Evolutionary conservation across 2,329 filamentous ascomycete species (phyloP), one percentile per base, ranked within the genome.

Genomic region (Aspergillus niger): DNA sequence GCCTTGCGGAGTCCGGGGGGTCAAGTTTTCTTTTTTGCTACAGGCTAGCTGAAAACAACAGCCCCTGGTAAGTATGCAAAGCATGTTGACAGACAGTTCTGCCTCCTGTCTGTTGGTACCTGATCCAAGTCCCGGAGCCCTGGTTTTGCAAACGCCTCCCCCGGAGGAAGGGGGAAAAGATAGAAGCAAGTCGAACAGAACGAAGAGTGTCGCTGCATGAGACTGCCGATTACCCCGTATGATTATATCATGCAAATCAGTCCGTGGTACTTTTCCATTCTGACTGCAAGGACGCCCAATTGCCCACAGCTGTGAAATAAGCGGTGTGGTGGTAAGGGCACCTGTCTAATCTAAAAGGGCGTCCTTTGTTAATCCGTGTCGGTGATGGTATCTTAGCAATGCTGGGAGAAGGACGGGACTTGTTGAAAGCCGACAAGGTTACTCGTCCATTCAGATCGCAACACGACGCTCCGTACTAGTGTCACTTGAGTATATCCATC

Each of bases 221-320:
- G 32, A 50, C 47, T 32, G 47, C 47, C 47, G 47, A 50, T 50
- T 50, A 20, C 20, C 22, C 41, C 41, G 41, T 44, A 50, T 50
- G n/a, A 50, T 50, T n/a, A 30, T 30, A 50, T n/a, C 47, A 32
- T 47, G 53, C 53, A 44, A 26, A 36, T 55, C 13, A 20, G 24
- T 44, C 15, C 11, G 22, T 26, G n/a, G 24, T 32, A 17, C 28
- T 32, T 30, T 47, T 24, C 15, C 15, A 32, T 43, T 20, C 15
- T 17, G 8, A 55, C 38, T 43, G 52, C 24, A 55, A 55, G 38
- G 38, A 55, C 24, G 38, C 13, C 52, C 13, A 55, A 43, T 43
- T 26, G 36, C 26, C 20, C 36, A 41, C n/a, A 7, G 17, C 20
- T 36, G 24, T 13, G 20, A 43, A 44, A 55, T 43, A 43, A 47